Conservation (phyloP, 2,329 filamentous ascomycete species). For the Xylaria sp. region DNA sequence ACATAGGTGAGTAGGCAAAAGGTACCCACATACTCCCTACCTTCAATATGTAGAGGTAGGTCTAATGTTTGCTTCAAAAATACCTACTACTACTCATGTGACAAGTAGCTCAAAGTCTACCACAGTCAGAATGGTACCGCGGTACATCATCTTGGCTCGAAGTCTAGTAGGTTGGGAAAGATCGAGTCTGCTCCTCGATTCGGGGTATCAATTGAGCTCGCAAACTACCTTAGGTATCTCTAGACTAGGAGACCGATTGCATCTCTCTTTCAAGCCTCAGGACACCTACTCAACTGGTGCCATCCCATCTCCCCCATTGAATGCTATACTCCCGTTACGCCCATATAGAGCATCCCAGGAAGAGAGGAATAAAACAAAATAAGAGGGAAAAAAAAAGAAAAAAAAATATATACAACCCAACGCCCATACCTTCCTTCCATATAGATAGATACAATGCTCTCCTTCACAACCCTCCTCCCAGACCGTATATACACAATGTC, state of each 20-base stretch:
- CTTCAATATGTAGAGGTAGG: no score
- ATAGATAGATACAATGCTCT: conserved; percentile 21
- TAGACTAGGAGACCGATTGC: not conserved
- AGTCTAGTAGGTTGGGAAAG: not conserved
- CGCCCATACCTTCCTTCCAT: conserved; percentile 17
- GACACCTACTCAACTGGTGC: not conserved
- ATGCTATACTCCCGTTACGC: not conserved
- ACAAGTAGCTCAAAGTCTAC: not conserved
- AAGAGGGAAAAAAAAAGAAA: not conserved
- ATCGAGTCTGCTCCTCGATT: conserved; percentile 9
- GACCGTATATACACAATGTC: not conserved
- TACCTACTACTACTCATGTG: not conserved
- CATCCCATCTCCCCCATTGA: not conserved
- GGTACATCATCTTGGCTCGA: not conserved
- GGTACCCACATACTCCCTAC: no score
- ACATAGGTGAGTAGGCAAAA: no score
- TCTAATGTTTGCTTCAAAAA: not conserved
- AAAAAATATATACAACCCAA: conserved; percentile 24
- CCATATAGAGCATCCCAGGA: not conserved
- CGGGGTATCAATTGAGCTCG: conserved; percentile 6
- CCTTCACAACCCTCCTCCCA: not conserved
- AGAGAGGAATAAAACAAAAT: not conserved
- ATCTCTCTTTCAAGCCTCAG: not conserved
- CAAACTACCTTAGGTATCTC: conserved; percentile 3
- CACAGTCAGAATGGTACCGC: not conserved